Evolutionary conservation across 352 stramenopile species (phyloP).

Genomic region (Phytophthora sansomeana): DNA sequence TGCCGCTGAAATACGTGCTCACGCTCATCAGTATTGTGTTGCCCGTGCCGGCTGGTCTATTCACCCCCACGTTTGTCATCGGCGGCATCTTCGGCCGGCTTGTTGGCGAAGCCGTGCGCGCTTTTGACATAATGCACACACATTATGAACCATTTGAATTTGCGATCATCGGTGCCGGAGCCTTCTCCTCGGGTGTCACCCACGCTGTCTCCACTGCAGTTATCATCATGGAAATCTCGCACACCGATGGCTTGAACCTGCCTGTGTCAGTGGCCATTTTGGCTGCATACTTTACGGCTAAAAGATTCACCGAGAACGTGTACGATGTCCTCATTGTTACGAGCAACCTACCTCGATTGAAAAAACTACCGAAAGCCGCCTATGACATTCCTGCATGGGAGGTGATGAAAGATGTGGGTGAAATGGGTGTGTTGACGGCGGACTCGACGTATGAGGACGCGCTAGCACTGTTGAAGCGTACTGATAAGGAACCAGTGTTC

Average conservation of each 20-base stretch:
- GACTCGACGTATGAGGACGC: slow-evolving; percentile 80
- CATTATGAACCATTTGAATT: slow-evolving; percentile 93
- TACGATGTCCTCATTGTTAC: slow-evolving; percentile 92
- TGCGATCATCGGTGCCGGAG: slow-evolving; percentile 92
- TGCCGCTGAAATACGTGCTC: slow-evolving; percentile 82
- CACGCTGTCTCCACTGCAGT: slow-evolving; percentile 93
- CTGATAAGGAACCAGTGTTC: slow-evolving; percentile 71
- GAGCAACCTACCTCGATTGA: slow-evolving; percentile 76
- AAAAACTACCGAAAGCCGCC: slow-evolving; percentile 84
- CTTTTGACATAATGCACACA: slow-evolving; percentile 64
- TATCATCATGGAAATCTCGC: slow-evolving; percentile 95
- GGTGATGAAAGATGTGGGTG: slow-evolving; percentile 81
- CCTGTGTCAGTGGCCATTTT: slow-evolving; percentile 90
- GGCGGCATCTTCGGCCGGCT: slow-evolving; percentile 86
- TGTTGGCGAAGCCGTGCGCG: slow-evolving; percentile 76
- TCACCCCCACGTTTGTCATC: slow-evolving; percentile 89
- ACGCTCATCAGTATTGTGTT: slow-evolving; percentile 82
- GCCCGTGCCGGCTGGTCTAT: slow-evolving; percentile 78
- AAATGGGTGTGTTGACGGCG: slow-evolving; percentile 69
- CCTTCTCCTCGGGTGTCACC: slow-evolving; percentile 93
- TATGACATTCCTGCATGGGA: slow-evolving; percentile 89
- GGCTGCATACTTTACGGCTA: slow-evolving; percentile 91
- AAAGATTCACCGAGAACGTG: slow-evolving; percentile 91
- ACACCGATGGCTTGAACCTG: slow-evolving; percentile 86
- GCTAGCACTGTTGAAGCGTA: slow-evolving; percentile 47